phyloP scores from a whole-genome alignment of 768 basidiomycete species.

The Paxillus rubicundulus region DNA sequence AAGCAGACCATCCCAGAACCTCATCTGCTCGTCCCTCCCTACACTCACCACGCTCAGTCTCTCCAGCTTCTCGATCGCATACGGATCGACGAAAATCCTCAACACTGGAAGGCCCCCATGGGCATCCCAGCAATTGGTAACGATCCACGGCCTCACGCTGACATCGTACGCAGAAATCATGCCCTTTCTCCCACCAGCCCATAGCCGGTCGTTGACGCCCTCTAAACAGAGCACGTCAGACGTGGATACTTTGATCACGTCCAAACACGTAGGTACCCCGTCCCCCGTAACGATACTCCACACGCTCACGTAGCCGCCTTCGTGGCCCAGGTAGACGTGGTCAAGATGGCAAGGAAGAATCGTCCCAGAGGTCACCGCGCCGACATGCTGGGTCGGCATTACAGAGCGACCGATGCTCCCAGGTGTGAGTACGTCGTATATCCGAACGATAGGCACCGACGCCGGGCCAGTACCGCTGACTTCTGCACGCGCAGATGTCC shows the following conservation, averaged over 20 bases:
- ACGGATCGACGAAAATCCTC: slow-evolving; percentile 66
- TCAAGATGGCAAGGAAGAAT: slow-evolving; percentile 66
- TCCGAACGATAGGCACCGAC: slow-evolving; percentile 69
- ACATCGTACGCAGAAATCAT: slow-evolving; percentile 81
- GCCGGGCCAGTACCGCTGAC: slow-evolving; percentile 40
- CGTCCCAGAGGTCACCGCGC: slow-evolving; percentile 80
- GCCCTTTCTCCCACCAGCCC: slow-evolving; percentile 86
- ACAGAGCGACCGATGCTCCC: slow-evolving; percentile 54
- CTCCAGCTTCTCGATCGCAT: slow-evolving; percentile 66
- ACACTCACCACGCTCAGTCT: slow-evolving; percentile 71
- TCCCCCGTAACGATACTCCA: slow-evolving; percentile 62
- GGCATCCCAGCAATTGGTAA: slow-evolving; percentile 86
- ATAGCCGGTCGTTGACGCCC: slow-evolving; percentile 80
- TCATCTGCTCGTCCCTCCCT: slow-evolving; percentile 69
- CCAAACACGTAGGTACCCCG: slow-evolving; percentile 61
- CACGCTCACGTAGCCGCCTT: slow-evolving; percentile 85
- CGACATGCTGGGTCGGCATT: slow-evolving; percentile 67
- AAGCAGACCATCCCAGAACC: slow-evolving; percentile 89
- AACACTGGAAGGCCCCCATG: slow-evolving; percentile 66
- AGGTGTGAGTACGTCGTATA: slow-evolving; percentile 73
- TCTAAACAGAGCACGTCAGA: slow-evolving; percentile 82
- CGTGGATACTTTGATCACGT: slow-evolving; percentile 75
- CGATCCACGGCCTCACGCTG: slow-evolving; percentile 69
- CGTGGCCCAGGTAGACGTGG: slow-evolving; percentile 82
- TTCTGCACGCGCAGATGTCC: slow-evolving; percentile 70